A percentile compares a stretch with the other conserved stretches of the same genome.
phyloP scores from a whole-genome alignment of 345 rosid species.

The Kandelia obovata region DNA sequence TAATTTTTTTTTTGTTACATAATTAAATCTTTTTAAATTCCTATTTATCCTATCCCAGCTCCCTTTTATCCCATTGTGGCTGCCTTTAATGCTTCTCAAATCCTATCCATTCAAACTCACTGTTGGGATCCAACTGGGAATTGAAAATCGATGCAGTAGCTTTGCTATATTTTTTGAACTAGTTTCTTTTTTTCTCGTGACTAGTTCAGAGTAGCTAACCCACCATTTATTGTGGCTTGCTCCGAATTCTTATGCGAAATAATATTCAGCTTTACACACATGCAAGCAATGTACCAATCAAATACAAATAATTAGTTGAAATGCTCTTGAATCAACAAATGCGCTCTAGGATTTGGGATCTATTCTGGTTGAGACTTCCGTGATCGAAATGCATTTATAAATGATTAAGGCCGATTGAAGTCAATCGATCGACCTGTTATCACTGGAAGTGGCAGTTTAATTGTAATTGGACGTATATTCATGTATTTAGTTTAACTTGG shows the following conservation, averaged over 20 bases:
- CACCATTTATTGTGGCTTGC: background rate
- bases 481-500: no score
- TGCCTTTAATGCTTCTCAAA: background rate
- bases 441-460: background rate
- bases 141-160: no score
- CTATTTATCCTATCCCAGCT: background rate
- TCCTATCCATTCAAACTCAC: background rate
- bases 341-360: background rate
- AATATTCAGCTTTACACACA: background rate
- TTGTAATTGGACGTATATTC: background rate
- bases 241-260: background rate
- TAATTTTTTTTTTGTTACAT: background rate
- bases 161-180: background rate
- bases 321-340: background rate
- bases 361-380: background rate
- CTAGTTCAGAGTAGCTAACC: background rate
- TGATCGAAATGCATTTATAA: background rate
- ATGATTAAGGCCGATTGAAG: background rate
- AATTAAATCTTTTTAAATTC: background rate
- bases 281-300: background rate
- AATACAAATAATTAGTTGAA: constrained; percentile 13
- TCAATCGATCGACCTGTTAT: no score
- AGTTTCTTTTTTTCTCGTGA: background rate
- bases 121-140: no score
- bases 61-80: background rate